phyloP scores from a whole-genome alignment of 1,284 basidiomycete species.

The Cutaneotrichosporon sp. region DNA sequence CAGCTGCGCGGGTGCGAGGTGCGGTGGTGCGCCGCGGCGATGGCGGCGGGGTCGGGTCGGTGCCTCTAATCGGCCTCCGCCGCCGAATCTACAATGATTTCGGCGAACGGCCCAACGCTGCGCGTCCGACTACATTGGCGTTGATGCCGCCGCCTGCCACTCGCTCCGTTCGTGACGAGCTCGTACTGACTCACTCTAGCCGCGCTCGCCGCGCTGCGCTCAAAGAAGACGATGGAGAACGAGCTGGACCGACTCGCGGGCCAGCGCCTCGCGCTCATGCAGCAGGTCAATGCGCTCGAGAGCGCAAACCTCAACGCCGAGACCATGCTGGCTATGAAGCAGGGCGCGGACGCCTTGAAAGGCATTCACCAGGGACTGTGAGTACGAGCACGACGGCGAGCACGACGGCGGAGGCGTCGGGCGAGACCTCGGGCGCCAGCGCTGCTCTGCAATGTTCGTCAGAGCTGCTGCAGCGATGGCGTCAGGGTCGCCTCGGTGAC shows the following conservation, averaged over 20 bases:
- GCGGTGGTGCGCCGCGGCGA: too few relatives aligned
- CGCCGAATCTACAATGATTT: too few relatives aligned
- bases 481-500: not conserved
- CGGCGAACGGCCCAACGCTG: too few relatives aligned
- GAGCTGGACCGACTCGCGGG: slow-evolving; percentile 85
- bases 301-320: slow-evolving; percentile 97
- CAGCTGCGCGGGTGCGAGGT: too few relatives aligned
- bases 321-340: slow-evolving; percentile 97
- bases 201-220: slow-evolving; percentile 83
- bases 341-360: slow-evolving; percentile 85
- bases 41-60: too few relatives aligned
- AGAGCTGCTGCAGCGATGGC: too few relatives aligned
- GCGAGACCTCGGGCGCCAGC: not conserved
- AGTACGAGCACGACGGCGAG: too few relatives aligned
- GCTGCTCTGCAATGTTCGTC: not conserved
- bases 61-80: too few relatives aligned
- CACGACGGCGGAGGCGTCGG: not conserved
- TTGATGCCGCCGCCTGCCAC: too few relatives aligned
- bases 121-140: too few relatives aligned
- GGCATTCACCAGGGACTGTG: slow-evolving; percentile 87
- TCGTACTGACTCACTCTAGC: slow-evolving; percentile 44
- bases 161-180: too few relatives aligned
- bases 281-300: slow-evolving; percentile 82
- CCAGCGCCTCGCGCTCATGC: slow-evolving; percentile 82
- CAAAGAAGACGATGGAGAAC: slow-evolving; percentile 86